Evolutionary conservation across 202 grass and related monocot genomes (phyloP).

Genomic region (Panicum virgatum): DNA sequence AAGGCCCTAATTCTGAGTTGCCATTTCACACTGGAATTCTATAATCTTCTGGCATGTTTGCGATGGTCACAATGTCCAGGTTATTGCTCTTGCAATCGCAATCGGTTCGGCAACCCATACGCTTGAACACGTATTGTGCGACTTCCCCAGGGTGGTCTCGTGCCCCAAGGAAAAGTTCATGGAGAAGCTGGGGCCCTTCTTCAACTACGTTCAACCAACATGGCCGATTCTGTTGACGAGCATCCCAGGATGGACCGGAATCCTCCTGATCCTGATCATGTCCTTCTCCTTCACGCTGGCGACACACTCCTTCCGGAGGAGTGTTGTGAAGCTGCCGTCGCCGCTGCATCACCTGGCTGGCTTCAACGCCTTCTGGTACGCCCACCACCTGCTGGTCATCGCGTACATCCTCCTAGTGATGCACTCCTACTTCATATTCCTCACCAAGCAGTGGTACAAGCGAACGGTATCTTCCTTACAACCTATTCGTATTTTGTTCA

Average conservation of each 20-base stretch:
- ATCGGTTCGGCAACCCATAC: slow-evolving; percentile 65
- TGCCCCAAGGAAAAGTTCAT: slow-evolving; percentile 68
- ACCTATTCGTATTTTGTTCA: neutral
- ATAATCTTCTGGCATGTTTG: neutral
- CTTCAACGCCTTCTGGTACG: slow-evolving; percentile 98
- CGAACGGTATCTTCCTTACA: slow-evolving; percentile 57
- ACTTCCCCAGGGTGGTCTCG: slow-evolving; percentile 77
- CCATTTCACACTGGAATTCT: neutral
- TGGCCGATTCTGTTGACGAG: slow-evolving; percentile 52
- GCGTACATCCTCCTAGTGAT: slow-evolving; percentile 77
- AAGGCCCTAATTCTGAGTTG: neutral
- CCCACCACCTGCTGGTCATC: slow-evolving; percentile 84
- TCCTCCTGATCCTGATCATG: slow-evolving; percentile 89
- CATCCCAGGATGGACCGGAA: slow-evolving; percentile 74
- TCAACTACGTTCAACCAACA: slow-evolving; percentile 67
- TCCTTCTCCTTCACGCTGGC: slow-evolving; percentile 93
- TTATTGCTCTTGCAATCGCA: slow-evolving; percentile 61
- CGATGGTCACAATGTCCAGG: slow-evolving; percentile 36
- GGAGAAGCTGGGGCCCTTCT: slow-evolving; percentile 61
- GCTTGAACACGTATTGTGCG: slow-evolving; percentile 66
- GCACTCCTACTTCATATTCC: slow-evolving; percentile 94
- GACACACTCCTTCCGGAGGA: slow-evolving; percentile 87
- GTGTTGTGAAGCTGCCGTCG: slow-evolving; percentile 78
- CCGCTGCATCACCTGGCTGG: slow-evolving; percentile 80
- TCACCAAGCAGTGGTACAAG: slow-evolving; percentile 89